These are phyloP conservation scores for Sclerotinia spermophila DNA, from an alignment of 2,329 filamentous ascomycete genomes.

Conservation along the genomic window DNA sequence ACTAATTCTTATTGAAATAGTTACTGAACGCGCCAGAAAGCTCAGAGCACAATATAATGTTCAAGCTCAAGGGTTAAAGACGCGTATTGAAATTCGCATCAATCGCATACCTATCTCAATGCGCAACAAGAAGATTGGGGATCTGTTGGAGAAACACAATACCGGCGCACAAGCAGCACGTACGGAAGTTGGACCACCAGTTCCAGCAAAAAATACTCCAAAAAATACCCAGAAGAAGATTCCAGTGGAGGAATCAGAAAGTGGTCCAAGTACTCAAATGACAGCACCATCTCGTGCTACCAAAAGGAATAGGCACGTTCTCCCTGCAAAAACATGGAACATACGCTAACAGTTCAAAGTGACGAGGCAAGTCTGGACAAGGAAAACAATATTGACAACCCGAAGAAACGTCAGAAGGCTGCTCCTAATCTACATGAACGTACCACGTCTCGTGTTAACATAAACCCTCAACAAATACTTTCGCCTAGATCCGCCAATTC, in stretches of 20 bases:
- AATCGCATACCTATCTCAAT: conserved; percentile 83
- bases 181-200: conserved; percentile 21
- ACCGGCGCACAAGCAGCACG: conserved; percentile 11
- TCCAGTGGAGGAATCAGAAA: conserved; percentile 28
- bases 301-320: conserved; percentile 52
- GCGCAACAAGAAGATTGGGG: conserved; percentile 76
- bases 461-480: conserved; percentile 58
- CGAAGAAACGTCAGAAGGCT: conserved; percentile 59
- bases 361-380: conserved; percentile 66
- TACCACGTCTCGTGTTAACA: conserved; percentile 42
- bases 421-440: conserved; percentile 37
- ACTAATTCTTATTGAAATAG: conserved; percentile 44
- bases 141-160: conserved; percentile 49
- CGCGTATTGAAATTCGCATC: conserved; percentile 86
- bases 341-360: conserved; percentile 41
- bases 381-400: conserved; percentile 67
- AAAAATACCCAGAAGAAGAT: conserved; percentile 30
- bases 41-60: conserved; percentile 84
- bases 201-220: conserved; percentile 24
- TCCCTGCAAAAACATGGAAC: not conserved
- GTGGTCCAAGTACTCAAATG: conserved; percentile 24
- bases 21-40: conserved; percentile 82
- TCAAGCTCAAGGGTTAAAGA: conserved; percentile 78
- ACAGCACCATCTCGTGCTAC: conserved; percentile 36
- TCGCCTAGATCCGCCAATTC: conserved; percentile 83